phyloP scores from a whole-genome alignment of 768 basidiomycete genomes.

The Favolaschia claudopus region DNA sequence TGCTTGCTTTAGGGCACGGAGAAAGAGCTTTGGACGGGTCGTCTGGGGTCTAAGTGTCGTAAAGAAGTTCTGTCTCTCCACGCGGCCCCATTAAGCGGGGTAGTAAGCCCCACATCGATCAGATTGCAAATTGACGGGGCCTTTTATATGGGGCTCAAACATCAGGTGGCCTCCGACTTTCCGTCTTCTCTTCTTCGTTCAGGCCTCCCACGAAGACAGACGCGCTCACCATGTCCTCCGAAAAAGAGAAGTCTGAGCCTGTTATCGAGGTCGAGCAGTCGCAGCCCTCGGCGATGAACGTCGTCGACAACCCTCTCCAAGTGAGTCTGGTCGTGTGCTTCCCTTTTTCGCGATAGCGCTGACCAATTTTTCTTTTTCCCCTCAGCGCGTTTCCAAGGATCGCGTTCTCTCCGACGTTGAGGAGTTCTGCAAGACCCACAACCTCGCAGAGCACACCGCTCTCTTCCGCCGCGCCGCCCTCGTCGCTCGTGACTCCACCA shows the following conservation, averaged over 20 bases:
- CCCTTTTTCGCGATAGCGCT: neutral
- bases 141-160: too few species aligned
- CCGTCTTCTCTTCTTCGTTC: too few species aligned
- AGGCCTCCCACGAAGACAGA: too few species aligned
- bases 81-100: too few species aligned
- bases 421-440: neutral
- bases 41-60: too few species aligned
- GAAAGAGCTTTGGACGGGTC: too few species aligned
- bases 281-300: neutral
- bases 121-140: too few species aligned
- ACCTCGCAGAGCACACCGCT: constrained; percentile 16
- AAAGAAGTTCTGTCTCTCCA: too few species aligned
- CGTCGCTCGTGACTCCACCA: constrained; percentile 57
- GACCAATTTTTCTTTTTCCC: neutral
- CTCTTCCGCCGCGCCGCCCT: constrained; percentile 45
- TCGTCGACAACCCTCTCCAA: constrained; percentile 6
- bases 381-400: neutral
- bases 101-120: too few species aligned
- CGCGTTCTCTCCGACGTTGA: constrained; percentile 10
- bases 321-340: neutral
- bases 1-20: too few species aligned
- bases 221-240: neutral
- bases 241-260: constrained; percentile 2
- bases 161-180: too few species aligned
- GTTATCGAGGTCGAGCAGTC: neutral